Conservation (phyloP, 2,329 filamentous ascomycete species). For the Verruconis gallopava region DNA sequence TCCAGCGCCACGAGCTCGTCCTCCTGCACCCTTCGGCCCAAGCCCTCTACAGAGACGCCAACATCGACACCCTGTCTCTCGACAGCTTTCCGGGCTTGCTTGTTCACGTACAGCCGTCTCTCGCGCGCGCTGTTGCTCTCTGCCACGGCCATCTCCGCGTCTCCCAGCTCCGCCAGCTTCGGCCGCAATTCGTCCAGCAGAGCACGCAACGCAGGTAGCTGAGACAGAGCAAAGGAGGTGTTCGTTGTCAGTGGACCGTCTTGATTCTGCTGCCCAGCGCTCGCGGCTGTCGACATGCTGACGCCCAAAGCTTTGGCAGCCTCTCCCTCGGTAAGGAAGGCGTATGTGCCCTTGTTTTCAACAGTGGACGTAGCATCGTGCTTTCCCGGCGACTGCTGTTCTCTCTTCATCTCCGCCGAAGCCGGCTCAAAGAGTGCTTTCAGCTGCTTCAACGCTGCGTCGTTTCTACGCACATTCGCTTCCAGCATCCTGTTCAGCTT, state of each 20-base stretch:
- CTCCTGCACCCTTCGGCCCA: slow-evolving; percentile 18
- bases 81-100: slow-evolving; percentile 61
- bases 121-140: slow-evolving; percentile 45
- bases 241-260: slow-evolving; percentile 50
- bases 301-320: slow-evolving; percentile 35
- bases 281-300: slow-evolving; percentile 22
- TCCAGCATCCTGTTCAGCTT: slow-evolving; percentile 58
- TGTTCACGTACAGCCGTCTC: slow-evolving; percentile 71
- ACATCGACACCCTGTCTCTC: slow-evolving; percentile 56
- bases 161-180: slow-evolving; percentile 38
- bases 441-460: slow-evolving; percentile 53
- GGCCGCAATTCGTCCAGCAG: slow-evolving; percentile 56
- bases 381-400: slow-evolving; percentile 14
- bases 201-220: slow-evolving; percentile 65
- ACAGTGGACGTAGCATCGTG: no score
- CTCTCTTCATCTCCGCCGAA: slow-evolving; percentile 11
- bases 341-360: slow-evolving; percentile 27
- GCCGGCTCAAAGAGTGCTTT: slow-evolving; percentile 35
- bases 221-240: slow-evolving; percentile 65
- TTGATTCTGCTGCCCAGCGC: slow-evolving; percentile 17
- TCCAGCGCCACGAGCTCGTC: slow-evolving; percentile 27
- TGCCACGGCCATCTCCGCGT: slow-evolving; percentile 20
- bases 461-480: slow-evolving; percentile 59
- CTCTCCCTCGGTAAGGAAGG: slow-evolving; percentile 42
- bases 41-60: slow-evolving; percentile 18